Percentiles rank a stretch among this genome's conserved stretches.
phyloP scores from a whole-genome alignment of 495 filamentous ascomycete species.

The Sordaria brevicollis region DNA sequence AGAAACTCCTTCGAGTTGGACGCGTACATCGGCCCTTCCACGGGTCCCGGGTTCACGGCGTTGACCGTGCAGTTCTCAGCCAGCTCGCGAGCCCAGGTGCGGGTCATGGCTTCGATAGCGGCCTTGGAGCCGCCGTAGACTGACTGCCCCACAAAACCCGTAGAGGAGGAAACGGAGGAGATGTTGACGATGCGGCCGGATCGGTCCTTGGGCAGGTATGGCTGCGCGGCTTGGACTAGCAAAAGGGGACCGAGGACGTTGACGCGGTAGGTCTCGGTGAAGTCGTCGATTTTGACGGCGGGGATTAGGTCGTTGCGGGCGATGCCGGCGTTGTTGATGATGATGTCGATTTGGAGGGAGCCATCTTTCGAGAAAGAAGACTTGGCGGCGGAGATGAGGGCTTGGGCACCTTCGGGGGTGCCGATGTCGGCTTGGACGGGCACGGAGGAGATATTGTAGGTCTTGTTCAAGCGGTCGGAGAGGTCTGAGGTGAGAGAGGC shows the following conservation, averaged over 20 bases:
- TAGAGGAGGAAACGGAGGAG: conserved; percentile 55
- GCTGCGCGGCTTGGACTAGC: conserved; percentile 58
- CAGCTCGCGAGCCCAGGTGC: conserved; percentile 78
- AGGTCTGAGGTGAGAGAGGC: conserved; percentile 15
- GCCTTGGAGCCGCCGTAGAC: conserved; percentile 88
- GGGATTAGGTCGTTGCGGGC: conserved; percentile 49
- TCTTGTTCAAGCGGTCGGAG: conserved; percentile 28
- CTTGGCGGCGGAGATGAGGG: conserved; percentile 23
- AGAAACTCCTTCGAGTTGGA: conserved; percentile 31
- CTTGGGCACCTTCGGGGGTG: conserved; percentile 22
- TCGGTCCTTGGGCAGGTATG: conserved; percentile 62
- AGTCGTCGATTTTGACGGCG: conserved; percentile 48
- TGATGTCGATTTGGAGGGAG: conserved; percentile 66
- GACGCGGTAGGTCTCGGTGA: conserved; percentile 61
- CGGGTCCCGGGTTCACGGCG: conserved; percentile 79
- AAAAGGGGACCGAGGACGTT: conserved; percentile 85
- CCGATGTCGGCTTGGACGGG: conserved; percentile 37
- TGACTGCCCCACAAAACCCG: conserved; percentile 60
- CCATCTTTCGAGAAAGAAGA: conserved; percentile 18
- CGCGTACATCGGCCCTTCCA: conserved; percentile 61
- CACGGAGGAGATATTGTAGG: conserved; percentile 28
- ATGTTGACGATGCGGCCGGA: conserved; percentile 73
- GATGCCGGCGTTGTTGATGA: conserved; percentile 83
- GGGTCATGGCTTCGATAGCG: conserved; percentile 83
- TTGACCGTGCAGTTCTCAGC: conserved; percentile 73